Base-by-base conservation (phyloP, 2,329 filamentous ascomycete species). In the Fusarium stilboides region DNA sequence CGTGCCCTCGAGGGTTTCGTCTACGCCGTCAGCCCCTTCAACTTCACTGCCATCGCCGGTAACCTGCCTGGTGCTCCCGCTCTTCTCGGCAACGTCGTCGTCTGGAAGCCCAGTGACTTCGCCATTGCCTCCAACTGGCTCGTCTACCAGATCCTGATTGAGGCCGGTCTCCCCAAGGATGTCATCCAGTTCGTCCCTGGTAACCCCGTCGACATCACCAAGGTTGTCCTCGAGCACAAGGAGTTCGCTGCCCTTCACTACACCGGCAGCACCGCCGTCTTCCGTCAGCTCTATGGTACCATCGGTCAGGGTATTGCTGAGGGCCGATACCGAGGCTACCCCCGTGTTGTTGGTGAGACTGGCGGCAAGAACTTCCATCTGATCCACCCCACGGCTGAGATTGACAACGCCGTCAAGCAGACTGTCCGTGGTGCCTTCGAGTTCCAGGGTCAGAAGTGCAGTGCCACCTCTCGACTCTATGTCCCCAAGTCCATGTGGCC, bases 121-220 rank as follows among this genome's bases (percentile, higher is more conserved):
- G 93, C 94, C 37, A 92, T 98, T 67, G 91, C 92, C n/a, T 94
- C 92, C 68, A 97, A 94, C 84, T 97, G 92, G 89, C 85, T 98
- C 57, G 85, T 97, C 44, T 94, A 97, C 84, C 87, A 94, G 78
- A 97, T 98, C 78, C 87, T 98, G 17, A 84, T 96, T 26, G 95
- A 98, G 83, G 94, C 95, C 28, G 95, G 95, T 40, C 88, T 98
- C 52, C 95, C 95, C 39, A 89, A 89, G 75, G 90, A 95, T 72
- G 95, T 98, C 53, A 94, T 98, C 70, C 95, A 98, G 81, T 98
- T 97, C 78, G 88, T 98, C 13, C 94, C 94, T 5, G 95, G 95
- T 58, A 91, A 97, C 76, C 92, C 95, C 5, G 92, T 91, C 59
- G 89, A 94, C 79, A 89, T 98, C 62, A 98, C 94, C 60, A 89